Percentiles rank a stretch among this genome's conserved stretches.
phyloP scores from a whole-genome alignment of 2,329 filamentous ascomycete genomes.

The Trichophyton mentagrophytes region DNA sequence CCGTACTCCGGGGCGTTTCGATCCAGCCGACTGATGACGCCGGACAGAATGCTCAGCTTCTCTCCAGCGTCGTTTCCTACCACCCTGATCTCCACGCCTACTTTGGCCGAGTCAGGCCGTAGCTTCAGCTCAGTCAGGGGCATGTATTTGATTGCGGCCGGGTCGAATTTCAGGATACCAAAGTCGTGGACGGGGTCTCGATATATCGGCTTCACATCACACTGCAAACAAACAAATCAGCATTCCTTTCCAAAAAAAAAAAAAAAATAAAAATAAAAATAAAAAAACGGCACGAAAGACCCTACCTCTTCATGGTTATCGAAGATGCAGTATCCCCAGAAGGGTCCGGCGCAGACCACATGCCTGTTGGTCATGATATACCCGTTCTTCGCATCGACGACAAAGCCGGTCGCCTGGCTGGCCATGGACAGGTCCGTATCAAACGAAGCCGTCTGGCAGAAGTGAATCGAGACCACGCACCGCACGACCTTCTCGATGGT shows the following conservation, averaged over 20 bases:
- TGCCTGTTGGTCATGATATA: constrained; percentile 83
- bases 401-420: constrained; percentile 93
- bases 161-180: constrained; percentile 90
- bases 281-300: background rate
- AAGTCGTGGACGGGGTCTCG: constrained; percentile 98
- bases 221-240: constrained; percentile 38
- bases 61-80: constrained; percentile 98
- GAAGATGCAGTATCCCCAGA: constrained; percentile 97
- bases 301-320: constrained; percentile 82
- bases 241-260: background rate
- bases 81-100: constrained; percentile 88
- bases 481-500: constrained; percentile 89
- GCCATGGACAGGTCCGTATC: constrained; percentile 91
- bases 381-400: constrained; percentile 86
- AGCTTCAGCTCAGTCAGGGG: constrained; percentile 66
- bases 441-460: constrained; percentile 95
- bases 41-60: constrained; percentile 93
- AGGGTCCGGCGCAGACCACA: constrained; percentile 87
- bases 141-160: constrained; percentile 96
- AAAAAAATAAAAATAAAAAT: background rate
- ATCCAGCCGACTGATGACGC: constrained; percentile 90
- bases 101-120: constrained; percentile 69
- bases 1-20: constrained; percentile 96
- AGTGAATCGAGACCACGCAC: constrained; percentile 96
- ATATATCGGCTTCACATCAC: constrained; percentile 92